phyloP scores from a whole-genome alignment of 805 yeast genomes.

The Naumovozyma castellii region DNA sequence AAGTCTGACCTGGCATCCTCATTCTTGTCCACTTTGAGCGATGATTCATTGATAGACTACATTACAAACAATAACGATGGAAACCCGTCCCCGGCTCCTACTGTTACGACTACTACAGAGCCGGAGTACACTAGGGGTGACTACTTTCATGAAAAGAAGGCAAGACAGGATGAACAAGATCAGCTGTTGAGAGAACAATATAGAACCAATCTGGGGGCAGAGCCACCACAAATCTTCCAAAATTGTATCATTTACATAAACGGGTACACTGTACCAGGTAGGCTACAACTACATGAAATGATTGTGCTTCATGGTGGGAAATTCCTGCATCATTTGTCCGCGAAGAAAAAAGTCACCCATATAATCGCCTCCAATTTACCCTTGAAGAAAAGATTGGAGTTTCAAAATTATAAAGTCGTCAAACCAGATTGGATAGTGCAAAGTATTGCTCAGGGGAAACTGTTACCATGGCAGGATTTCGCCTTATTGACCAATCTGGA shows the following conservation, averaged over 20 bases:
- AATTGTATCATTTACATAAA: slow-evolving; percentile 70
- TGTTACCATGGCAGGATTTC: slow-evolving; percentile 66
- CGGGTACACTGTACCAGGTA: slow-evolving; percentile 81
- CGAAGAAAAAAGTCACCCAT: slow-evolving; percentile 74
- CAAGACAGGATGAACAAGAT: slow-evolving; percentile 20
- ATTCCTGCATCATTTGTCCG: slow-evolving; percentile 56
- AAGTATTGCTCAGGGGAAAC: slow-evolving; percentile 38
- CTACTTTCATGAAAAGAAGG: slow-evolving; percentile 20
- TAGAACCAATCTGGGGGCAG: slow-evolving; percentile 4
- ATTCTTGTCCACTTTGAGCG: slow-evolving; percentile 12
- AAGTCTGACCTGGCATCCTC: neutral
- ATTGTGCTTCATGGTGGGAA: slow-evolving; percentile 74
- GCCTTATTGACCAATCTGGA: slow-evolving; percentile 40
- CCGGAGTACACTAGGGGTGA: slow-evolving; percentile 11
- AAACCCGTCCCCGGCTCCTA: neutral
- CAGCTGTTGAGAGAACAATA: slow-evolving; percentile 13
- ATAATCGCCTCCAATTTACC: slow-evolving; percentile 73
- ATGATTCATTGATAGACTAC: slow-evolving; percentile 15
- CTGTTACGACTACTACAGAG: neutral
- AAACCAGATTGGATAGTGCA: slow-evolving; percentile 75
- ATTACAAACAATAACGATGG: slow-evolving; percentile 11
- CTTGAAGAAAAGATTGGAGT: slow-evolving; percentile 61
- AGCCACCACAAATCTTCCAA: slow-evolving; percentile 40
- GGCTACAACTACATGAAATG: slow-evolving; percentile 57
- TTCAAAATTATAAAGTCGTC: slow-evolving; percentile 62